phyloP scores from a whole-genome alignment of 148 eudicot genomes.

The Camellia granthamiana region DNA sequence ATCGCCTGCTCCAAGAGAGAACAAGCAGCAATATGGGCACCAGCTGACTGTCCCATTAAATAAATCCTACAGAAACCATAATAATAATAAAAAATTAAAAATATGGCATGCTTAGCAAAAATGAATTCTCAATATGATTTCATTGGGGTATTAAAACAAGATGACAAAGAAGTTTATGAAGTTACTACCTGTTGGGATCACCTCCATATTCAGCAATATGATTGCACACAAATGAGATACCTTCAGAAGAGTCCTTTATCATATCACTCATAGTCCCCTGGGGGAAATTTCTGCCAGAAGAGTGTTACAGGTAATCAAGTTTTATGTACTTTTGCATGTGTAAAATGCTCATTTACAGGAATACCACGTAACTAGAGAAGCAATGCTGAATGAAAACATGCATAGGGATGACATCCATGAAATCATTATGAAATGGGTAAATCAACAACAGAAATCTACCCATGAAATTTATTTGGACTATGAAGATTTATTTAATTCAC shows the following conservation, averaged over 20 bases:
- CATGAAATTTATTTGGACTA: neutral
- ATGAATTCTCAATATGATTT: neutral
- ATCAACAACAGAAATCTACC: neutral
- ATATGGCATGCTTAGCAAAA: slow-evolving; percentile 4
- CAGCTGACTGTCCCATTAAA: slow-evolving; percentile 99
- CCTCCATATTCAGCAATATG: slow-evolving; percentile 95
- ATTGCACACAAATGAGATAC: slow-evolving; percentile 87
- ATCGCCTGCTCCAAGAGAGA: slow-evolving; percentile 83
- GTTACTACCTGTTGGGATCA: slow-evolving; percentile 78
- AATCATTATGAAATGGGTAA: neutral
- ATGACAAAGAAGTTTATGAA: neutral
- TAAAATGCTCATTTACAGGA: neutral
- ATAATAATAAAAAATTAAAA: neutral
- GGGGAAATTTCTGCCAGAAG: slow-evolving; percentile 75
- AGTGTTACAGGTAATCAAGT: neutral
- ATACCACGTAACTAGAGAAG: neutral
- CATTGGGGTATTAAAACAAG: neutral
- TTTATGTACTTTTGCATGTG: neutral
- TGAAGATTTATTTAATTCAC: neutral
- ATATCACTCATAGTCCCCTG: slow-evolving; percentile 91
- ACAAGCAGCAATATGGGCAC: slow-evolving; percentile 95
- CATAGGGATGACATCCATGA: neutral
- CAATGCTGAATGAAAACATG: neutral
- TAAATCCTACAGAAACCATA: slow-evolving; percentile 48
- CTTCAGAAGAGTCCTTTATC: slow-evolving; percentile 86